Conservation (phyloP, 441 rosid species). For the Codiaeum variegatum region DNA sequence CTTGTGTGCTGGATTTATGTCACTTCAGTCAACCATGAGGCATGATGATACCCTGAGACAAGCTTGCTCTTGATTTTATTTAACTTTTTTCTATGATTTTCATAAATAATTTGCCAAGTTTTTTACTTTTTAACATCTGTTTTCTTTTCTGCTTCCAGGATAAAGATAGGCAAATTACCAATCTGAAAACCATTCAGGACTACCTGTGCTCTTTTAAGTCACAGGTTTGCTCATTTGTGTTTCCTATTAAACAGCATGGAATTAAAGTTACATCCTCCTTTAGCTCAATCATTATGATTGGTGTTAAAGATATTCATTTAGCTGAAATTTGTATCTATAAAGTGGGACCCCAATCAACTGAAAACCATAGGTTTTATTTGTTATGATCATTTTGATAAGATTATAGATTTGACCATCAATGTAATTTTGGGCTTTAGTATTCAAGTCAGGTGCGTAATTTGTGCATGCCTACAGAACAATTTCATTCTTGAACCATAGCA, state of each 20-base stretch:
- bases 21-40: background rate
- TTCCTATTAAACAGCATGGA: constrained; percentile 12
- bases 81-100: constrained; percentile 4
- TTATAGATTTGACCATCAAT: background rate
- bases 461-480: background rate
- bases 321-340: background rate
- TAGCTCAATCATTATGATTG: background rate
- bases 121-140: background rate
- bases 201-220: constrained; percentile 85
- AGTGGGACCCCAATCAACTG: background rate
- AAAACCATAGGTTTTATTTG: background rate
- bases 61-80: background rate
- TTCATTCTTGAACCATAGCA: background rate
- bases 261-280: background rate
- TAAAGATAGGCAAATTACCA: constrained; percentile 65
- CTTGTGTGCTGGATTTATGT: background rate
- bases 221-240: constrained; percentile 48
- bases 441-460: background rate
- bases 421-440: background rate
- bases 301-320: background rate
- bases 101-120: background rate
- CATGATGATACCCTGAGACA: background rate
- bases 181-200: constrained; percentile 78
- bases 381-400: background rate
- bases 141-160: constrained; percentile 42